Percentiles rank a stretch among this genome's conserved stretches.
Evolutionary conservation across 352 stramenopile species (phyloP).

Genomic region (Phytophthora fragariaefolia): DNA sequence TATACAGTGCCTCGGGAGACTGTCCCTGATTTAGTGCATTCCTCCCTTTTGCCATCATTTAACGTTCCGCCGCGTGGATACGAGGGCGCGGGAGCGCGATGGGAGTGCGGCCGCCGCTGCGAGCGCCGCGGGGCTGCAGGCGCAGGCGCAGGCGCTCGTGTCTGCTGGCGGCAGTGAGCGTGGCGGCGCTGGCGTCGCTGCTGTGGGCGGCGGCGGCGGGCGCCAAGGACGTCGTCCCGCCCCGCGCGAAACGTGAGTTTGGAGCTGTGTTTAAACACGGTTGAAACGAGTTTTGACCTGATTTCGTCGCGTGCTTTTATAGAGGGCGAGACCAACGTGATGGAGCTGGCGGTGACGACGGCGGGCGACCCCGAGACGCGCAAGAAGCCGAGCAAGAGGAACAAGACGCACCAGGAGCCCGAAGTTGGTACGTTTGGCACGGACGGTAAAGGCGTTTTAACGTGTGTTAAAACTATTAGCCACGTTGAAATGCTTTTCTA

Average conservation of each 20-base stretch:
- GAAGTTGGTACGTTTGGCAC: slow-evolving; percentile 43
- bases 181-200: slow-evolving; percentile 13
- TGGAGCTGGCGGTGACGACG: slow-evolving; percentile 33
- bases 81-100: not conserved
- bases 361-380: not conserved
- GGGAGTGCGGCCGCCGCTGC: slow-evolving; percentile 19
- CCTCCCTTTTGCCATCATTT: slow-evolving; percentile 24
- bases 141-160: not conserved
- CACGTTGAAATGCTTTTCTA: slow-evolving; percentile 15
- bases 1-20: too few species aligned
- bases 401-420: slow-evolving; percentile 37
- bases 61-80: slow-evolving; percentile 16
- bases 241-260: slow-evolving; percentile 22
- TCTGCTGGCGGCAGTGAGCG: slow-evolving; percentile 1
- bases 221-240: slow-evolving; percentile 32
- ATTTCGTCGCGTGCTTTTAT: too few species aligned
- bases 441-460: not conserved
- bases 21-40: too few species aligned
- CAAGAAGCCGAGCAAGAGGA: slow-evolving; percentile 34
- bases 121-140: slow-evolving; percentile 1
- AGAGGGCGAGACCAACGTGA: slow-evolving; percentile 4
- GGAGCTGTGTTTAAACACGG: not conserved
- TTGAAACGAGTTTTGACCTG: slow-evolving; percentile 13
- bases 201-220: slow-evolving; percentile 5
- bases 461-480: too few species aligned